Percentiles rank a stretch among this genome's conserved stretches.
These are phyloP conservation scores for Starmerella gropengiesseri DNA, from an alignment of 805 yeast species.

Conservation along the genomic window DNA sequence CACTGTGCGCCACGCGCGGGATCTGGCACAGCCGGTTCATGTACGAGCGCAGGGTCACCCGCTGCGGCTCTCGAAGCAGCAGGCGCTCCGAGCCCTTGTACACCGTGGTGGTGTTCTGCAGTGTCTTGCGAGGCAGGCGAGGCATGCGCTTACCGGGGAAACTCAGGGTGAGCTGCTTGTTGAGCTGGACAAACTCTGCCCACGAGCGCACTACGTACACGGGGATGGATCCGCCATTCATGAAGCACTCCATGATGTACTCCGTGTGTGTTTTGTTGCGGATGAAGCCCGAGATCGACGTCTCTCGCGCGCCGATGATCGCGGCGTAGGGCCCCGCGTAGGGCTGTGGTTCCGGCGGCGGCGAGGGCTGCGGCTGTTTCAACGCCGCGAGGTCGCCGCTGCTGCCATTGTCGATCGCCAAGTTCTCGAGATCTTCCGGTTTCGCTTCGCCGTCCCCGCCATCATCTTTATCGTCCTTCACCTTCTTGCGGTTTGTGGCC, in stretches of 20 bases:
- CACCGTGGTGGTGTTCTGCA: conserved; percentile 15
- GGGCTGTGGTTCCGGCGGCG: conserved; percentile 22
- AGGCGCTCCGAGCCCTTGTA: conserved; percentile 19
- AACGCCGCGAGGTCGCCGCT: conserved; percentile 5
- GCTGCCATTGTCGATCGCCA: conserved; percentile 17
- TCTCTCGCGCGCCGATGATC: conserved; percentile 51
- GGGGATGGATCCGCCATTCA: conserved; percentile 25
- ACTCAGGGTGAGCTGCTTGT: conserved; percentile 36
- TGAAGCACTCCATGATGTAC: conserved; percentile 26
- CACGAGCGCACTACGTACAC: conserved; percentile 53
- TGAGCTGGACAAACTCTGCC: conserved; percentile 53
- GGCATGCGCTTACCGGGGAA: conserved; percentile 65
- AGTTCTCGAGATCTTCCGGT: conserved; percentile 18
- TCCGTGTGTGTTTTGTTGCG: conserved; percentile 27
- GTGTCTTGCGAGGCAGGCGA: conserved; percentile 45
- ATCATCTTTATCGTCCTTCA: conserved; percentile 1
- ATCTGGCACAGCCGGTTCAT: conserved; percentile 43
- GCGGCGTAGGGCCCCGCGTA: conserved; percentile 53
- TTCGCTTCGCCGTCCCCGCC: conserved; percentile 19
- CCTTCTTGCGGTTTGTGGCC: conserved; percentile 44
- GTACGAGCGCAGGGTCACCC: conserved; percentile 70
- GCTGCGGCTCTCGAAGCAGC: conserved; percentile 60
- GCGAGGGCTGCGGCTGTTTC: background rate
- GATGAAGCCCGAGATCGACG: conserved; percentile 25
- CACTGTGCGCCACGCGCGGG: conserved; percentile 45